Evolutionary conservation across 306 rosid species (phyloP), one percentile per base, ranked within the genome.

Genomic region (Erythrophleum fordii): DNA sequence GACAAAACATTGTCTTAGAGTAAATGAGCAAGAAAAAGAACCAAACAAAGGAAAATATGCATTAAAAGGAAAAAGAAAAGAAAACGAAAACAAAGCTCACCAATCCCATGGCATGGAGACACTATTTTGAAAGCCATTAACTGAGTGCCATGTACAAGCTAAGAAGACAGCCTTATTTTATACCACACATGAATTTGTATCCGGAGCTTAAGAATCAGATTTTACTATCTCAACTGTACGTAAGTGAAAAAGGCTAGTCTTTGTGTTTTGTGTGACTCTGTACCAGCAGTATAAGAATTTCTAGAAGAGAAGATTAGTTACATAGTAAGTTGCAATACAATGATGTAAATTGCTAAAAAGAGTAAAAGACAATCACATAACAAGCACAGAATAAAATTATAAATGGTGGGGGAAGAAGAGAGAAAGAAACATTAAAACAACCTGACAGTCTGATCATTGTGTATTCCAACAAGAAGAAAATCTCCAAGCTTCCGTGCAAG

Each of bases 391-490:
- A 37, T 62, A 39, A 45, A 39, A 5, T 34, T 20, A 77, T 3
- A 55, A 75, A 14, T 28, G 69, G 69, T n/a, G 41, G 66, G 72
- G 67, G 4, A 84, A 73, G 44, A 51, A 68, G 13, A 53, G 34
- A 72, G 25, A 65, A 69, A 26, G 49, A 58, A 34, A 34, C 5
- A 3, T 23, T 25, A 4, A 25, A 25, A 58, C 12, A 58, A 58
- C 65, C 65, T 89, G 92, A 92, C 93, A 14, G 94, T 91, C 87
- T 86, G 97, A 84, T 95, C 99, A 0, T 95, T 95, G 83, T 95
- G 99, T 87, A 90, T 92, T 75, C 99, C 99, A 79, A 95, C 99
- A 75, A 95, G 97, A 81, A 95, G 99, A 87, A 95, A 95, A 83
- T 95, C 97, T 58, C 99, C 99, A 59, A 88, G 92, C 74, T 73